Evolutionary conservation across 1,284 basidiomycete genomes (phyloP), one percentile per base, ranked within the genome.

Genomic region (Anthracocystis walkeri): DNA sequence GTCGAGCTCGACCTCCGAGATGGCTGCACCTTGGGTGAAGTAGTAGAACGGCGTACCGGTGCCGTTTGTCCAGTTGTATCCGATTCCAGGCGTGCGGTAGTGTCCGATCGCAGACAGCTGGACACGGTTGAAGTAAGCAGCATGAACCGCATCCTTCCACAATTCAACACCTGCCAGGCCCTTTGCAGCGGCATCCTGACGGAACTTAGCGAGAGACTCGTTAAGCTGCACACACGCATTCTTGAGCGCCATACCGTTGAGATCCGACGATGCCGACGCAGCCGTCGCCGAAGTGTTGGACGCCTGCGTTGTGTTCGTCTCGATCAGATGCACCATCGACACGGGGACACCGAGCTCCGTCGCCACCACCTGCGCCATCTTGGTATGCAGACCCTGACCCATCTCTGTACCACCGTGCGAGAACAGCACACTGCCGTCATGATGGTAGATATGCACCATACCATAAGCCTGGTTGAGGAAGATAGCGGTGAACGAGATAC

Each of bases 201-300:
- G 73, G 68, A 68, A 57, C 75, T 80, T 41, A 59, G 75, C 38
- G 11, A 86, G 61, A 3, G 83, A 75, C 49, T 76, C 70, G 58
- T 85, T 85, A 54, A 86, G 65, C 63, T 86, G 83, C n/a, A 78
- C 80, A 46, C 86, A 86, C 2, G 86, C 86, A 62, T 86, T 78
- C 72, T 85, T 82, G 53, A 84, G 68, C 52, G 78, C 78, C 65
- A 76, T 75, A 44, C 79, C 79, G 49, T 81, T 79, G n/a, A 80
- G 62, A 58, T 78, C 77, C 12, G 65, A 76, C 42, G 68, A 65
- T 2, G 78, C 78, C 52, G 74, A 81, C 10, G 80, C 77, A 2
- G 75, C 84, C 18, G 83, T 86, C 4, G 86, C 81, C 20, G 80
- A 82, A 10, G 84, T 81, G 69, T 86, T 86, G 21, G 80, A 73